These are phyloP conservation scores for Symbiodinium natans DNA, from an alignment of 73 alveolate species.

Conservation along the genomic window DNA sequence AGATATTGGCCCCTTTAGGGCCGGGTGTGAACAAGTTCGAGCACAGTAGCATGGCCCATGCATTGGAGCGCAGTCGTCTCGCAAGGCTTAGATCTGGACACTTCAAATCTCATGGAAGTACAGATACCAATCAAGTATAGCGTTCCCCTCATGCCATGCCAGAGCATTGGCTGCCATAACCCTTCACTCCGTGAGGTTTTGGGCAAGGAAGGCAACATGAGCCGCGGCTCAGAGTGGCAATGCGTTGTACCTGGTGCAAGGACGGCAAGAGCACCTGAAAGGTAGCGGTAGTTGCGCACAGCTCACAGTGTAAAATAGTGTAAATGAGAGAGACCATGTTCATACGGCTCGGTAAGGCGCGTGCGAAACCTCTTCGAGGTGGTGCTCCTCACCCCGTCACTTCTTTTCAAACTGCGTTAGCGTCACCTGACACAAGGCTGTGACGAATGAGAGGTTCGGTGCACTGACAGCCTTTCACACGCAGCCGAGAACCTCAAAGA, in stretches of 20 bases:
- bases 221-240: not conserved
- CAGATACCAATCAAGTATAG: too few relatives aligned
- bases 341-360: too few relatives aligned
- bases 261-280: not conserved
- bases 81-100: not conserved
- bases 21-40: constrained; percentile 12
- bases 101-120: too few relatives aligned
- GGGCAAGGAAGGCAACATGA: not conserved
- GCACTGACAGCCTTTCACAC: too few relatives aligned
- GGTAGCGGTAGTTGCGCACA: not conserved
- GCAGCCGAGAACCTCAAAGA: not conserved
- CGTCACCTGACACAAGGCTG: too few relatives aligned
- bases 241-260: not conserved
- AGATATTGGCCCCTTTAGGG: not conserved
- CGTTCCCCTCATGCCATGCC: not conserved
- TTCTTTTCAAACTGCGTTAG: not conserved
- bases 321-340: too few relatives aligned
- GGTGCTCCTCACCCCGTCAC: not conserved
- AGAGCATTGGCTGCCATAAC: not conserved
- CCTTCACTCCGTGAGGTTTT: constrained; percentile 3
- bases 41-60: not conserved
- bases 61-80: not conserved
- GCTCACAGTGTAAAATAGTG: not conserved
- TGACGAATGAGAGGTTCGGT: too few relatives aligned
- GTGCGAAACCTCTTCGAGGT: not conserved